Evolutionary conservation across 768 basidiomycete species (phyloP).

Genomic region (Tricholoma flavovirens): DNA sequence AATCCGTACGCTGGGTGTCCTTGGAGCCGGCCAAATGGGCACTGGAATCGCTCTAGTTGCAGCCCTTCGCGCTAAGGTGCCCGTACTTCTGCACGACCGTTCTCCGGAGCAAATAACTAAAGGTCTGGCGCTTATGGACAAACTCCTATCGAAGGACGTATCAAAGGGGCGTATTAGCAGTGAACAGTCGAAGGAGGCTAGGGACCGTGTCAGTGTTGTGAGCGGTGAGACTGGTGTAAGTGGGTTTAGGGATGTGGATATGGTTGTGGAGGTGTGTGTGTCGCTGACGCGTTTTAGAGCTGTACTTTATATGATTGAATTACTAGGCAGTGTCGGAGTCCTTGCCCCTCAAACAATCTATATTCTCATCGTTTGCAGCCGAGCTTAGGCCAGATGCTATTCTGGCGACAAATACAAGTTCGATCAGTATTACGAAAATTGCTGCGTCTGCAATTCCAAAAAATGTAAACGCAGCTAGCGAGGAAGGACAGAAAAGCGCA

Average conservation of each 20-base stretch:
- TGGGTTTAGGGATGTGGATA: slow-evolving; percentile 73
- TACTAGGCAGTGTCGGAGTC: slow-evolving; percentile 82
- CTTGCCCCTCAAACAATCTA: slow-evolving; percentile 65
- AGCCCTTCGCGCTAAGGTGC: slow-evolving; percentile 78
- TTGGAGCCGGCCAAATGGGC: slow-evolving; percentile 88
- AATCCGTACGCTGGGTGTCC: slow-evolving; percentile 68
- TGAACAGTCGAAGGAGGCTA: slow-evolving; percentile 68
- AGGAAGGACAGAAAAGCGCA: slow-evolving; percentile 56
- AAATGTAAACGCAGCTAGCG: slow-evolving; percentile 52
- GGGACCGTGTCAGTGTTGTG: slow-evolving; percentile 58
- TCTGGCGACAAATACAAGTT: slow-evolving; percentile 89
- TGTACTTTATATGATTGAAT: not conserved
- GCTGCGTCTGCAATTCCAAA: slow-evolving; percentile 70
- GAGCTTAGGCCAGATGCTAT: slow-evolving; percentile 70
- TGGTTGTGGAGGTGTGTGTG: slow-evolving; percentile 77
- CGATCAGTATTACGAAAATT: slow-evolving; percentile 92
- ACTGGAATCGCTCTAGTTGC: slow-evolving; percentile 88
- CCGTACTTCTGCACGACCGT: slow-evolving; percentile 81
- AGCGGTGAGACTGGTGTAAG: slow-evolving; percentile 42
- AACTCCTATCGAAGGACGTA: slow-evolving; percentile 85
- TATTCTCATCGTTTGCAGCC: slow-evolving; percentile 68
- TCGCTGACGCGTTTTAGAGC: not conserved
- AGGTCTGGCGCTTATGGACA: slow-evolving; percentile 71
- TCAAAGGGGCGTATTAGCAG: slow-evolving; percentile 69
- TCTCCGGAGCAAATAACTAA: slow-evolving; percentile 68